A percentile compares a stretch with the other conserved stretches of the same genome.
Evolutionary conservation across 2,329 filamentous ascomycete species (phyloP).

Genomic region (Penicillium sp.): DNA sequence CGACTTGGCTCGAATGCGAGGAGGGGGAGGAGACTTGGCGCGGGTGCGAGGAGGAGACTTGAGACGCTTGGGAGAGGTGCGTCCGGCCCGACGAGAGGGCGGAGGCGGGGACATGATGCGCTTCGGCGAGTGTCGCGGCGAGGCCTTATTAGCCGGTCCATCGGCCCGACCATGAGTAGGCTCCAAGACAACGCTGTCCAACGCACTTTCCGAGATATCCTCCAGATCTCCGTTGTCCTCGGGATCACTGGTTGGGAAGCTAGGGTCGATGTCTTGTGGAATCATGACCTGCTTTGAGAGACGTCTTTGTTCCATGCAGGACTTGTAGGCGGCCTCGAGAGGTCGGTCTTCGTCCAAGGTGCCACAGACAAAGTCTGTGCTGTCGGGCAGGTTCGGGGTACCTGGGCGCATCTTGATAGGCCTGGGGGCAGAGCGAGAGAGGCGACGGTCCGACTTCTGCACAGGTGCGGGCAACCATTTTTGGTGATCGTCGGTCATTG

Average conservation of each 20-base stretch:
- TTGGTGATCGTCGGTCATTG: constrained; percentile 41
- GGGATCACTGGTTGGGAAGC: constrained; percentile 91
- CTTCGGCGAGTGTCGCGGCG: constrained; percentile 63
- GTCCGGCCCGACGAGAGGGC: constrained; percentile 54
- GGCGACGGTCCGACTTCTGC: constrained; percentile 30
- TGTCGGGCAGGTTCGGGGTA: constrained; percentile 88
- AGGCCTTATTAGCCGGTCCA: constrained; percentile 56
- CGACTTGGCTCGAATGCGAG: constrained; percentile 52
- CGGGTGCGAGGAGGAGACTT: constrained; percentile 69
- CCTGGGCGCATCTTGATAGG: constrained; percentile 64
- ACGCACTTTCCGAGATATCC: constrained; percentile 56
- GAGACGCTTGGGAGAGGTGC: constrained; percentile 66
- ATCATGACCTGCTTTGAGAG: constrained; percentile 79
- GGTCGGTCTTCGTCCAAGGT: constrained; percentile 94
- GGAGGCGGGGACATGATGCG: constrained; percentile 60
- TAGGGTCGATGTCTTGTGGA: constrained; percentile 97
- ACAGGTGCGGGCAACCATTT: constrained; percentile 38
- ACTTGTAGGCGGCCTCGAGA: constrained; percentile 90
- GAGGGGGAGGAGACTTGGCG: constrained; percentile 56
- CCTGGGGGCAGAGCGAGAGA: constrained; percentile 38
- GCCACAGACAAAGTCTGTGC: constrained; percentile 98
- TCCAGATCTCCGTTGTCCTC: constrained; percentile 83
- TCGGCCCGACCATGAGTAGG: constrained; percentile 49
- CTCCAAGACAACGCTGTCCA: constrained; percentile 61
- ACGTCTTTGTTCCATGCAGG: constrained; percentile 78